Base-by-base conservation (phyloP, 371 early-diverging fungal species). In the Mucor circinelloides region DNA sequence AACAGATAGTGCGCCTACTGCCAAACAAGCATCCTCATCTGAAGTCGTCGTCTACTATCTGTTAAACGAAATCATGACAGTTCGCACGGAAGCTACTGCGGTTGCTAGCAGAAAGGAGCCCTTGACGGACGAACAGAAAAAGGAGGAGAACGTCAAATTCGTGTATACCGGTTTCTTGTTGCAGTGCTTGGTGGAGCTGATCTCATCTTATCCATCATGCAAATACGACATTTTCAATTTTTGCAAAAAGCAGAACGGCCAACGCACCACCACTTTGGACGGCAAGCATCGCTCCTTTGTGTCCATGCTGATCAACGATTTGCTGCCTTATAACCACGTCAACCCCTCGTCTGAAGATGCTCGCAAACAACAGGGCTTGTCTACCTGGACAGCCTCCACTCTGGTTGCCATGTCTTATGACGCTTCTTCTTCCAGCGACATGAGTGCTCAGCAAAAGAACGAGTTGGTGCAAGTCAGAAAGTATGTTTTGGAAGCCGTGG, bases 141-240 rank as follows among this genome's bases (percentile, higher is more conserved):
- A 82, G 32, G 67, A 82, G 44, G 70, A 74, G 6, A 79, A 71
- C 42, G 66, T 77, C 42, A 76, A 74, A 34, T 85, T 77, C 75
- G 87, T 79, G 65, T 91, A 91, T 63, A 90, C 94, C 21, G 91
- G 93, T 57, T 95, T 93, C 82, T 66, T 97, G 34, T 74, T 98
- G 58, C 96, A 96, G 75, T 87, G 90, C 44, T 78, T 97, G 32
- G 85, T 91, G 10, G 99, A 98, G 73, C 83, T 98, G 7, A 83
- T 94, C 12, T 83, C 87, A 0, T 92, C 93, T 1, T 98, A 93
- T 79, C 88, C 94, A n/a, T 85, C 89, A 3, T 93, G 93, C 81
- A 92, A 92, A 69, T 73, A 86, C 25, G 91, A 91, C 60, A 76
- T 94, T 2, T 87, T 92, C 56, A 80, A 85, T 55, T 88, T 85